A percentile compares a stretch with the other conserved stretches of the same genome.
Conservation (phyloP, 2,329 filamentous ascomycete species). For the Talaromyces albobiverticillius region DNA sequence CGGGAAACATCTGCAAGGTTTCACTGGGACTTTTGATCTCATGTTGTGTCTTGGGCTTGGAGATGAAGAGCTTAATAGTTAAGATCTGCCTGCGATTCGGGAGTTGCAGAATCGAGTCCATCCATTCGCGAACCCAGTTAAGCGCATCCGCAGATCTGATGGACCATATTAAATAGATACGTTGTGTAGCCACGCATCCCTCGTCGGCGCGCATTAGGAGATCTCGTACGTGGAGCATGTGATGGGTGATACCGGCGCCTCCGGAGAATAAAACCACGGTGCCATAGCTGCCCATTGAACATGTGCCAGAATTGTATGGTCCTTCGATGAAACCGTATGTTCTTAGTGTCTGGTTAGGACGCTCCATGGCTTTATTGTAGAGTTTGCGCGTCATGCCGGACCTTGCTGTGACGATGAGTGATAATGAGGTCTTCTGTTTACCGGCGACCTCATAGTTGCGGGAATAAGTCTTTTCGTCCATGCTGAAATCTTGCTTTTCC, state of each 20-base stretch:
- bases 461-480: slow-evolving; percentile 4
- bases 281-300: slow-evolving; percentile 58
- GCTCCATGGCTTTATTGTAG: slow-evolving; percentile 53
- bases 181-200: slow-evolving; percentile 56
- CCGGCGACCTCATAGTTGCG: slow-evolving; percentile 15
- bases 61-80: slow-evolving; percentile 61
- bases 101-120: slow-evolving; percentile 62
- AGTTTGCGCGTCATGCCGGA: slow-evolving; percentile 63
- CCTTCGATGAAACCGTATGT: slow-evolving; percentile 61
- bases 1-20: slow-evolving; percentile 61
- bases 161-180: slow-evolving; percentile 62
- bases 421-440: slow-evolving; percentile 42
- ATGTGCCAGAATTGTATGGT: slow-evolving; percentile 57
- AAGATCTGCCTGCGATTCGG: slow-evolving; percentile 58
- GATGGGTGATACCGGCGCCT: slow-evolving; percentile 65
- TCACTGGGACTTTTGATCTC: slow-evolving; percentile 57
- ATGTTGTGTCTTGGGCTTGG: slow-evolving; percentile 54
- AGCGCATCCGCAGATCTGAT: slow-evolving; percentile 60
- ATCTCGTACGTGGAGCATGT: slow-evolving; percentile 59
- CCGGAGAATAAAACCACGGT: slow-evolving; percentile 65
- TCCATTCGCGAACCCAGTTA: slow-evolving; percentile 63
- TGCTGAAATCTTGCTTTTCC: slow-evolving; percentile 1
- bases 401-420: slow-evolving; percentile 58
- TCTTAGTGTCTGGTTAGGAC: slow-evolving; percentile 49
- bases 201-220: slow-evolving; percentile 53